Evolutionary conservation across 306 rosid species (phyloP).

Genomic region (Cercis canadensis): DNA sequence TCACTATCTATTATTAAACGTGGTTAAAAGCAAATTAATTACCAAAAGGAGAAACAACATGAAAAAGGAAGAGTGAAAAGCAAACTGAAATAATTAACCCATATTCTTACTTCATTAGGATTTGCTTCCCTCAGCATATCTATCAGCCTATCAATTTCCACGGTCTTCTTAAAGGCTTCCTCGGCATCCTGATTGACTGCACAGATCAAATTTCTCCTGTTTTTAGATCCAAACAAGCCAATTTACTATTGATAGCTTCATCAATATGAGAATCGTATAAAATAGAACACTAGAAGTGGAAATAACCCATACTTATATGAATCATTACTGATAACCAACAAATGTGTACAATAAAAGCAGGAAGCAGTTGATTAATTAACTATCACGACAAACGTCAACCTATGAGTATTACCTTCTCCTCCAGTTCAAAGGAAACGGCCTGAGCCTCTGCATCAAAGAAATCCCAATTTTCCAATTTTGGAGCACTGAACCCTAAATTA

Average conservation of each 20-base stretch:
- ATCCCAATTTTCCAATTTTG: constrained; percentile 42
- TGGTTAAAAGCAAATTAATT: constrained; percentile 1
- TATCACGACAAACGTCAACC: background rate
- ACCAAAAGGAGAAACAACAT: background rate
- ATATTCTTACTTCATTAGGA: constrained; percentile 62
- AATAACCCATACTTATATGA: constrained; percentile 6
- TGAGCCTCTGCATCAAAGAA: constrained; percentile 32
- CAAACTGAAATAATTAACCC: constrained; percentile 1
- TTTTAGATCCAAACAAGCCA: constrained; percentile 76
- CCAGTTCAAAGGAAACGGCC: constrained; percentile 44
- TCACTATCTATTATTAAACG: background rate
- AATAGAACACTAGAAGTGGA: background rate
- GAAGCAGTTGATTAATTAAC: background rate
- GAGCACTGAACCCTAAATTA: constrained; percentile 26
- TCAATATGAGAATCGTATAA: constrained; percentile 10
- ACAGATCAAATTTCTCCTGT: constrained; percentile 94
- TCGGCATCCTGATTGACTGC: constrained; percentile 90
- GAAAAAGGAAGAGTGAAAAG: constrained; percentile 12
- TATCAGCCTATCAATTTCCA: constrained; percentile 83
- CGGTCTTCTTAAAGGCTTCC: constrained; percentile 88
- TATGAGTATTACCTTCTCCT: constrained; percentile 44
- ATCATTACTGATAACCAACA: background rate
- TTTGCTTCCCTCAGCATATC: constrained; percentile 79
- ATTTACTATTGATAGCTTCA: constrained; percentile 53
- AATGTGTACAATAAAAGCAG: background rate